Evolutionary conservation across 2,329 filamentous ascomycete genomes (phyloP).

Genomic region (Chaetomium strumarium): DNA sequence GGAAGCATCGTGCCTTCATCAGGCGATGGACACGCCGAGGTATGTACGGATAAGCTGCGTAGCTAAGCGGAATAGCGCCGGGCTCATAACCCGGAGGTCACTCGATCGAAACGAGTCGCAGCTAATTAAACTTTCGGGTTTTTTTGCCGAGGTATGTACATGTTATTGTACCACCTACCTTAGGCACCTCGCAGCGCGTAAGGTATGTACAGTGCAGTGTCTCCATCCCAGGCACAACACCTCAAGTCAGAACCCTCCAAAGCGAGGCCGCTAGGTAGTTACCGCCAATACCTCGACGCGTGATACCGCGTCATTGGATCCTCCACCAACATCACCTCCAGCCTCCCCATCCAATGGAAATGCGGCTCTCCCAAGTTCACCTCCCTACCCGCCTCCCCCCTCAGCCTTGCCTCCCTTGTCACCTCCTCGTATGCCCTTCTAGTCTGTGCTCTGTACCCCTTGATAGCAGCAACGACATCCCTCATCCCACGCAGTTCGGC

Average conservation of each 20-base stretch:
- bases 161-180: no score
- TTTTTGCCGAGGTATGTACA: no score
- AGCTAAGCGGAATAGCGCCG: constrained; percentile 25
- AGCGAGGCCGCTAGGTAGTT: no score
- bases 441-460: constrained; percentile 33
- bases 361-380: constrained; percentile 24
- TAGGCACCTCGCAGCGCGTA: no score
- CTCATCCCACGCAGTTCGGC: constrained; percentile 34
- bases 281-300: constrained; percentile 13
- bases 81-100: constrained; percentile 27
- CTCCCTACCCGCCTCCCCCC: constrained; percentile 9
- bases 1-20: no score
- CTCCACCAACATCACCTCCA: constrained; percentile 33
- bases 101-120: constrained; percentile 26
- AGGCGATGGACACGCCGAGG: no score
- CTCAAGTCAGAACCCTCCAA: no score
- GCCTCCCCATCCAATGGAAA: constrained; percentile 34
- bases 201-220: no score
- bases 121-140: constrained; percentile 11
- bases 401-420: constrained; percentile 16
- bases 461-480: constrained; percentile 40
- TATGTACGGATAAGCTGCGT: constrained; percentile 19
- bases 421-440: constrained; percentile 26
- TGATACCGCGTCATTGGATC: background rate
- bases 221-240: no score